Evolutionary conservation across 2,329 filamentous ascomycete genomes (phyloP).

Genomic region (Talaromyces sp.): DNA sequence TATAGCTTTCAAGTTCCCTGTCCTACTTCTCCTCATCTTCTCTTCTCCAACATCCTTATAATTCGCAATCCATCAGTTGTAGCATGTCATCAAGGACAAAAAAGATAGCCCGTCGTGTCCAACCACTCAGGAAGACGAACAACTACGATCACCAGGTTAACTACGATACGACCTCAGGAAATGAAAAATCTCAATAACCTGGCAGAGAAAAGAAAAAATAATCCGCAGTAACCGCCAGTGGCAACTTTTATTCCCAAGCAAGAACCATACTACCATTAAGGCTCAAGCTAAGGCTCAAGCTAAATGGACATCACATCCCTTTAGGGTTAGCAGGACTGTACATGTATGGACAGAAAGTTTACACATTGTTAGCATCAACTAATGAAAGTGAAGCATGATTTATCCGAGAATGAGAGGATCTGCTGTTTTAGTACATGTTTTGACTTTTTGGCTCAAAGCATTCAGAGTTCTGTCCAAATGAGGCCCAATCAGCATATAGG

Average conservation of each 20-base stretch:
- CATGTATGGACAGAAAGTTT: background rate
- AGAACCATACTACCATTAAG: background rate
- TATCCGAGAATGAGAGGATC: background rate
- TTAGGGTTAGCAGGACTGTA: background rate
- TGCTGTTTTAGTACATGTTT: background rate
- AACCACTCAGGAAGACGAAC: background rate
- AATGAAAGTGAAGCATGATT: background rate
- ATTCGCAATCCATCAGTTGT: background rate
- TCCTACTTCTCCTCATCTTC: too few relatives aligned
- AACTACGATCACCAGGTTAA: background rate
- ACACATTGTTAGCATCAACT: background rate
- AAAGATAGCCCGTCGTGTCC: background rate
- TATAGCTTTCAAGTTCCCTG: background rate
- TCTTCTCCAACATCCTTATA: background rate
- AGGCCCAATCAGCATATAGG: background rate
- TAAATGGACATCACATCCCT: background rate
- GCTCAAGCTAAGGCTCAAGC: background rate
- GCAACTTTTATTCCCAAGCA: background rate
- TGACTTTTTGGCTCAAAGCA: background rate
- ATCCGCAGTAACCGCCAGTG: background rate
- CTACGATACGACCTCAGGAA: background rate
- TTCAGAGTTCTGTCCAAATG: background rate
- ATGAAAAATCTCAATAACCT: background rate
- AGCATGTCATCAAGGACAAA: background rate
- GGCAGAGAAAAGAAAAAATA: background rate